Evolutionary conservation across 1,139 yeast genomes (phyloP).

Genomic region (Blastobotrys apis): DNA sequence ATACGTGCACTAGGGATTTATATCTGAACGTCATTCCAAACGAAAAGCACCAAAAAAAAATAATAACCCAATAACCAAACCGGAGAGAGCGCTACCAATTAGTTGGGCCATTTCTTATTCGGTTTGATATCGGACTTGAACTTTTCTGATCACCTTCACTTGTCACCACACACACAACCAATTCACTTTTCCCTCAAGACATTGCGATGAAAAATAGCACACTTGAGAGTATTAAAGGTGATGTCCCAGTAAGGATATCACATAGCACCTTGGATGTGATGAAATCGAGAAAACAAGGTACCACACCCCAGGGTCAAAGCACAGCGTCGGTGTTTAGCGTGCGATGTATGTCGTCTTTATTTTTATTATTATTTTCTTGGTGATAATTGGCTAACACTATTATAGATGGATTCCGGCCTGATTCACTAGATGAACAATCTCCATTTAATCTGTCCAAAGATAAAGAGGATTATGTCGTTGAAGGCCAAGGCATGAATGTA

Average conservation of each 20-base stretch:
- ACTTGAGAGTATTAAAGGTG: conserved; percentile 9
- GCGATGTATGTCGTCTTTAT: conserved; percentile 20
- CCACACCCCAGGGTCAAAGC: neutral
- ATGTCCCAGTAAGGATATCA: conserved; percentile 15
- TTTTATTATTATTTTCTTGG: no score
- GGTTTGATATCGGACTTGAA: no score
- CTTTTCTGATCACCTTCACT: no score
- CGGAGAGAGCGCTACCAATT: no score
- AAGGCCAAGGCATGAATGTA: conserved; percentile 14
- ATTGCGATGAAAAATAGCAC: neutral
- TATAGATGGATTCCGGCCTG: conserved; percentile 30
- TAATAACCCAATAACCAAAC: neutral
- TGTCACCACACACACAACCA: neutral
- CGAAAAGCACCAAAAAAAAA: neutral
- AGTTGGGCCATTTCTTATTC: no score
- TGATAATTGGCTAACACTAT: neutral
- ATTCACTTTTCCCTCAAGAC: neutral
- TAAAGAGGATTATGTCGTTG: conserved; percentile 26
- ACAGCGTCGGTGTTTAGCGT: conserved; percentile 17
- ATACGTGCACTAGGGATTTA: no score
- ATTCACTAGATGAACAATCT: conserved; percentile 23
- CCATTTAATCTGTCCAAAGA: conserved; percentile 20
- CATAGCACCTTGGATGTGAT: conserved; percentile 8
- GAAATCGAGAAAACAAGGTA: neutral
- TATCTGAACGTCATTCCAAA: no score